A percentile compares a stretch with the other conserved stretches of the same genome.
Evolutionary conservation across 2,329 filamentous ascomycete species (phyloP).

Genomic region (Eutypella sp.): DNA sequence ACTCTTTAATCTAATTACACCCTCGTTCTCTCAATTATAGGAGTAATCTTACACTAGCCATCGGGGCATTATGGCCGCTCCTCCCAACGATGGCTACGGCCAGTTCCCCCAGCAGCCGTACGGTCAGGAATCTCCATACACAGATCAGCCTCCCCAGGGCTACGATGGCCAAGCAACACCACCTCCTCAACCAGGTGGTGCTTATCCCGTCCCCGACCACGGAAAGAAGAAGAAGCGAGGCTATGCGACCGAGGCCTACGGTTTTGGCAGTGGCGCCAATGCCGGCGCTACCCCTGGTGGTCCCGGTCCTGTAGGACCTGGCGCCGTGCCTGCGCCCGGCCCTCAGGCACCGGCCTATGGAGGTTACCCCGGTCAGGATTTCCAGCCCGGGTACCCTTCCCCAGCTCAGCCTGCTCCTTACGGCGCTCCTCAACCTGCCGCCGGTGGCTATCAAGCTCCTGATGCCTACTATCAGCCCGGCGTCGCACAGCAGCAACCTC

Average conservation of each 20-base stretch:
- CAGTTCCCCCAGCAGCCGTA: conserved; percentile 40
- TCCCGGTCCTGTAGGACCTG: conserved; percentile 24
- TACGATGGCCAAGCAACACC: conserved; percentile 35
- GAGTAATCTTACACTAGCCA: conserved; percentile 3
- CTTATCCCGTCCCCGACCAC: conserved; percentile 33
- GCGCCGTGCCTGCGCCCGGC: conserved; percentile 36
- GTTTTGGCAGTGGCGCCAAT: conserved; percentile 86
- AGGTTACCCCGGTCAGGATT: conserved; percentile 47
- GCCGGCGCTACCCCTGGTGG: conserved; percentile 47
- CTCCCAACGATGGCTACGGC: conserved; percentile 47
- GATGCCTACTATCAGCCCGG: conserved; percentile 60
- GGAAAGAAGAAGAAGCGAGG: conserved; percentile 85
- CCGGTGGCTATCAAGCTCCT: conserved; percentile 63
- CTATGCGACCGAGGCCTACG: conserved; percentile 92
- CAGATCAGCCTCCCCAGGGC: conserved; percentile 30
- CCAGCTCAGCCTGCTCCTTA: conserved; percentile 29
- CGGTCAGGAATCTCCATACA: conserved; percentile 35
- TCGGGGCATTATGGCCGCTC: conserved; percentile 47
- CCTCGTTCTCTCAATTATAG: neutral
- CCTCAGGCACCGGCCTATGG: conserved; percentile 48
- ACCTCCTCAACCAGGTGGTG: conserved; percentile 25
- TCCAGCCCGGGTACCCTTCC: conserved; percentile 28
- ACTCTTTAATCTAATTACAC: neutral
- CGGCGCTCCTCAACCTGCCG: conserved; percentile 39
- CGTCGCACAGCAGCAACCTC: conserved; percentile 35